These are phyloP conservation scores for Kwoniella europaea DNA, from an alignment of 768 basidiomycete species.

Conservation along the genomic window DNA sequence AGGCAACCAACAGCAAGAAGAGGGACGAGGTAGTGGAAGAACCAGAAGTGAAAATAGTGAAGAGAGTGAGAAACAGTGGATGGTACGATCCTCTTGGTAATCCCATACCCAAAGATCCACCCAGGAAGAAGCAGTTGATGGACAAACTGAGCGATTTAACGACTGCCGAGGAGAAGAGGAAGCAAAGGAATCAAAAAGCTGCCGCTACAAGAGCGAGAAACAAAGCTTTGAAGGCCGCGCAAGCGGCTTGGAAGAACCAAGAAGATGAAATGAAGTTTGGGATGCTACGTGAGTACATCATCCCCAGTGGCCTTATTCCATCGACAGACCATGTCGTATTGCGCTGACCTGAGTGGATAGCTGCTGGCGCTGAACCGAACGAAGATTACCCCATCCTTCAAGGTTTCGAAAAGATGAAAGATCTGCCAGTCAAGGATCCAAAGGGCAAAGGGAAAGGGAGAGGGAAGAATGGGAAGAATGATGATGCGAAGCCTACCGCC, in stretches of 20 bases:
- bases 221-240: constrained; percentile 1
- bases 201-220: constrained; percentile 4
- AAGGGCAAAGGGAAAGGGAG: background rate
- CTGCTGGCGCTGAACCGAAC: constrained; percentile 17
- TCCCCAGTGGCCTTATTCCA: background rate
- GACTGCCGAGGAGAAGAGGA: constrained; percentile 9
- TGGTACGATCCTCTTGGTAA: constrained; percentile 17
- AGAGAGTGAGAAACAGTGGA: background rate
- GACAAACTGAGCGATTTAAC: constrained; percentile 9
- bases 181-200: constrained; percentile 1
- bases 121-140: background rate
- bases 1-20: background rate
- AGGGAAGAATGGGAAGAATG: constrained; percentile 4
- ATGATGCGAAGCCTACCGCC: background rate
- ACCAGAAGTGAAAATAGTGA: constrained; percentile 3
- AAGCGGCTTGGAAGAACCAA: background rate
- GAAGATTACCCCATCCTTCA: constrained; percentile 36
- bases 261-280: constrained; percentile 4
- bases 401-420: constrained; percentile 34
- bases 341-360: background rate
- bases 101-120: constrained; percentile 10
- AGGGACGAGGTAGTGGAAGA: background rate
- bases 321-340: no score
- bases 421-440: constrained; percentile 29
- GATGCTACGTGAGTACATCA: constrained; percentile 9